Conservation (phyloP, 2,329 filamentous ascomycete genomes). For the Fusarium floridanum region DNA sequence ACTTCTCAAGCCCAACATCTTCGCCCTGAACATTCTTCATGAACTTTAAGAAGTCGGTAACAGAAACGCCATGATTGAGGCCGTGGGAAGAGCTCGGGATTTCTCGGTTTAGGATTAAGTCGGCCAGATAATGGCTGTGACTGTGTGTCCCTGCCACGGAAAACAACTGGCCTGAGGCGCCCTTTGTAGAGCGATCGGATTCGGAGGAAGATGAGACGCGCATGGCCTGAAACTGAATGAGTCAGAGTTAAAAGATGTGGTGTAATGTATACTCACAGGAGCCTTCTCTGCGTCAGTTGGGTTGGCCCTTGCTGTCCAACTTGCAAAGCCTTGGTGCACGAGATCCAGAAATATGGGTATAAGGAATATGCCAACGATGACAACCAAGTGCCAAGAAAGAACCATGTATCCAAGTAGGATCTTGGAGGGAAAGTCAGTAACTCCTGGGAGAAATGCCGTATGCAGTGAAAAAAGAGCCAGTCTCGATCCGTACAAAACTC, state of each 20-base stretch:
- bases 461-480: conserved; percentile 12
- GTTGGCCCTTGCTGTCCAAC: neutral
- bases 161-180: fast-evolving
- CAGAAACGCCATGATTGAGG: fast-evolving
- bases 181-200: fast-evolving
- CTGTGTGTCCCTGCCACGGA: neutral
- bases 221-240: neutral
- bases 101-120: conserved; percentile 2
- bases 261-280: neutral
- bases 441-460: conserved; percentile 10
- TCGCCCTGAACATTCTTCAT: neutral
- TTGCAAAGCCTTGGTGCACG: neutral
- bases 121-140: neutral
- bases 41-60: neutral
- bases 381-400: conserved; percentile 4
- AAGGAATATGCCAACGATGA: conserved; percentile 8
- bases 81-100: fast-evolving
- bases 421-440: neutral
- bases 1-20: fast-evolving
- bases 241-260: fast-evolving
- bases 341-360: conserved; percentile 4
- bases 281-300: neutral
- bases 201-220: neutral
- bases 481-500: conserved; percentile 1
- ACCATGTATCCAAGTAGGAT: conserved; percentile 19